Evolutionary conservation across 2,329 filamentous ascomycete species (phyloP), one percentile per base, ranked within the genome.

Genomic region (Cladophialophora exuberans): DNA sequence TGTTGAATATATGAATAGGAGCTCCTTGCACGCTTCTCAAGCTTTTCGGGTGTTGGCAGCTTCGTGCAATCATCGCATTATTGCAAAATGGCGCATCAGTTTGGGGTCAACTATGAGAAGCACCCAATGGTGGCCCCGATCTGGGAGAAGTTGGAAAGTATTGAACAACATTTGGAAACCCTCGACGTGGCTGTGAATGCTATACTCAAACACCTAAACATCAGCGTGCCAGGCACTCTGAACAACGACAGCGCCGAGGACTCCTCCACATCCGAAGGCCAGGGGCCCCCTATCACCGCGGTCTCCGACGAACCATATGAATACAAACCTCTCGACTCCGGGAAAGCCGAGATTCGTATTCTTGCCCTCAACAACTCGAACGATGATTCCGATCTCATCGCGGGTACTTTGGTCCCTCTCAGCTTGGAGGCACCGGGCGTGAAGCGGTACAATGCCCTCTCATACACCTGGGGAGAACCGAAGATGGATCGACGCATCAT

Each of bases 371-470:
- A 53, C 31, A 25, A 30, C 15, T n/a, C 50, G 18, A 39, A 20
- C n/a, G 31, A 46, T 15, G 50, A 53, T 10, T 28, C 23, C 15
- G 30, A 53, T 30, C 30, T 18, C 10, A 31, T 46, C 15, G 30
- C n/a, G 2, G 38, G 48, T 18, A 15, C 28, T 5, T n/a, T 53
- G 20, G 41, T 38, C 10, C 22, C 10, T 28, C 11, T 53, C 17
- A 22, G 22, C 26, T 28, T 46, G 4, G 41, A 53, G 44, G 25
- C 35, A n/a, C 11, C 36, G n/a, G 26, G 15, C 11, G 26, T 33
- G 18, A 52, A 48, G 13, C 22, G 39, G 20, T 57, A 47, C 54
- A 43, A 53, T 23, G 44, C 49, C 11, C 36, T 54, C n/a, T 47
- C 54, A 6, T 53, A 53, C 23, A 28, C 28, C 41, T 53, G 41